Conservation (phyloP, 192 early-diverging fungal species). For the Geosiphon pyriformis region DNA sequence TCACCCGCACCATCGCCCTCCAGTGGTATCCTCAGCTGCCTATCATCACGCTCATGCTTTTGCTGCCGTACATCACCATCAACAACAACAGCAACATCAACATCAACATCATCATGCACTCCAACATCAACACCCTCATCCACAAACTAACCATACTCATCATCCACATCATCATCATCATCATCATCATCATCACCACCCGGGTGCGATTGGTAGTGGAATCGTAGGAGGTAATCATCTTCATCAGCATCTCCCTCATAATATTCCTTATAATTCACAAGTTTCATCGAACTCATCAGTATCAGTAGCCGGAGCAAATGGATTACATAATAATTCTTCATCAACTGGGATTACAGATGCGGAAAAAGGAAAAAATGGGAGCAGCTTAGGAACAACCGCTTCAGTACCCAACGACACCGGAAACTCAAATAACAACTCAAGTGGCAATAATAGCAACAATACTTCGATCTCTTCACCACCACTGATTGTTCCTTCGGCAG, state of each 20-base stretch:
- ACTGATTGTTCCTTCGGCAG: constrained; percentile 2
- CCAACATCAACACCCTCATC: constrained; percentile 25
- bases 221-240: constrained; percentile 9
- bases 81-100: constrained; percentile 19
- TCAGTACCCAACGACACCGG: background rate
- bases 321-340: constrained; percentile 3
- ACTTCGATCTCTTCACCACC: background rate
- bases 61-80: constrained; percentile 31
- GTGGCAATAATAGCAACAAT: background rate
- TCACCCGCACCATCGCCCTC: constrained; percentile 19
- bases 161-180: constrained; percentile 24
- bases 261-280: background rate
- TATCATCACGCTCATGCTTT: constrained; percentile 20
- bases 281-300: background rate
- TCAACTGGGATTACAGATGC: background rate
- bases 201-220: constrained; percentile 17
- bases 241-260: background rate
- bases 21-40: constrained; percentile 8
- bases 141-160: background rate
- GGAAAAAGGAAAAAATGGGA: constrained; percentile 2
- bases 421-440: background rate
- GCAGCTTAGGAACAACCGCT: constrained; percentile 1
- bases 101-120: background rate
- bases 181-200: constrained; percentile 25
- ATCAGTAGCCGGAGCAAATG: constrained; percentile 3